These are phyloP conservation scores for Coemansia sp. DNA, from an alignment of 192 early-diverging fungal genomes.

Conservation along the genomic window DNA sequence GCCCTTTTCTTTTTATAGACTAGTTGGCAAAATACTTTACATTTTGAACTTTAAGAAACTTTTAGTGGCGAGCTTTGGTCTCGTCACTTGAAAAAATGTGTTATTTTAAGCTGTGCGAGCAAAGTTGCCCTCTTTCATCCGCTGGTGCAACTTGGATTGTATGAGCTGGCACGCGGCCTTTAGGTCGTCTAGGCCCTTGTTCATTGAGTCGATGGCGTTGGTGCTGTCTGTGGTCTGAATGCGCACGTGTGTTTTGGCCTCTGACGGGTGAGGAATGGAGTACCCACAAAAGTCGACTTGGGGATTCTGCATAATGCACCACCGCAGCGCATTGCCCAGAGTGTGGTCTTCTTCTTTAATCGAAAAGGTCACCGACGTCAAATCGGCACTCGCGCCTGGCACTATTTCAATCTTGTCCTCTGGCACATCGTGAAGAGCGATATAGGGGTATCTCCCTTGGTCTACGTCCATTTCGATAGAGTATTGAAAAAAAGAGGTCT, in stretches of 20 bases:
- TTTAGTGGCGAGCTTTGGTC: constrained; percentile 7
- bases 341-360: constrained; percentile 97
- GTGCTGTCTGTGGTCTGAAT: constrained; percentile 86
- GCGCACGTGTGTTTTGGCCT: constrained; percentile 87
- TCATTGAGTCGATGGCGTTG: constrained; percentile 82
- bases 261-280: constrained; percentile 96
- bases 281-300: constrained; percentile 94
- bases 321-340: constrained; percentile 91
- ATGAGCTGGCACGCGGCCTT: constrained; percentile 73
- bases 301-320: constrained; percentile 93
- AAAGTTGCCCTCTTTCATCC: constrained; percentile 64
- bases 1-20: not conserved
- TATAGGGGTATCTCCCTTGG: constrained; percentile 28
- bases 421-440: constrained; percentile 41
- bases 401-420: constrained; percentile 53
- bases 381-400: constrained; percentile 67
- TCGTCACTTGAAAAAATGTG: not conserved
- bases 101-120: constrained; percentile 29
- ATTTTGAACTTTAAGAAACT: not conserved
- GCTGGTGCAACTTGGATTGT: constrained; percentile 63
- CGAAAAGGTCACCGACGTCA: constrained; percentile 82
- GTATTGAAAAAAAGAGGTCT: not conserved
- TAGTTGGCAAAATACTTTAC: constrained; percentile 5
- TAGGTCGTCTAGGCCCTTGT: constrained; percentile 88
- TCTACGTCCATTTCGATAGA: constrained; percentile 23